Evolutionary conservation across 768 basidiomycete species (phyloP).

Genomic region (Rossbeevera mucosa): DNA sequence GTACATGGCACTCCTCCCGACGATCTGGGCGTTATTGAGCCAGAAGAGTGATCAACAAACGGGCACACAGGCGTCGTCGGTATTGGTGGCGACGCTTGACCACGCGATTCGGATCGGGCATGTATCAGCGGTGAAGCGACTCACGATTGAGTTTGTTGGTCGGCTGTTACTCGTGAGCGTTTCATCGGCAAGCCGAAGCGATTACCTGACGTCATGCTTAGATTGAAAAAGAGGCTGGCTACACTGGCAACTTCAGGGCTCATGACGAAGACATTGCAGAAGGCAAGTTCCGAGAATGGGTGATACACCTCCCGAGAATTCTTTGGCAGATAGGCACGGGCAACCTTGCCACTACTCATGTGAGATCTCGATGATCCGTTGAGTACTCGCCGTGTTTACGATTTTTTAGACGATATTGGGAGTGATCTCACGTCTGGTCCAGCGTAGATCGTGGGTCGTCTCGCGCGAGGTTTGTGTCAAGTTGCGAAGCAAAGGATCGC

Average conservation of each 20-base stretch:
- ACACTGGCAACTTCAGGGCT: conserved; percentile 45
- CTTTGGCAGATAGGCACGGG: conserved; percentile 79
- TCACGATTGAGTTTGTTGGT: conserved; percentile 72
- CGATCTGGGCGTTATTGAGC: conserved; percentile 72
- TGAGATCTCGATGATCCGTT: conserved; percentile 20
- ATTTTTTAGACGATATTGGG: conserved; percentile 48
- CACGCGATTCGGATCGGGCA: conserved; percentile 60
- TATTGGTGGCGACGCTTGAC: conserved; percentile 54
- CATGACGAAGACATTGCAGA: conserved; percentile 20
- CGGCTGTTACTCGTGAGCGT: conserved; percentile 60
- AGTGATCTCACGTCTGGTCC: conserved; percentile 57
- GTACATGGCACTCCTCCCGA: conserved; percentile 70
- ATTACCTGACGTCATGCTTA: conserved; percentile 24
- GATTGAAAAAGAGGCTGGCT: conserved; percentile 57
- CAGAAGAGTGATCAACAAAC: conserved; percentile 30
- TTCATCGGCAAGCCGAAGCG: background rate
- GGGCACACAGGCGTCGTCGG: conserved; percentile 20
- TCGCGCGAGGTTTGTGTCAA: conserved; percentile 39
- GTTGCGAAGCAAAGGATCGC: background rate
- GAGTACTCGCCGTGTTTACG: conserved; percentile 4
- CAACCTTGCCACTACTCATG: conserved; percentile 59
- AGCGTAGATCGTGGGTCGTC: conserved; percentile 47
- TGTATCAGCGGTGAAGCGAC: conserved; percentile 57
- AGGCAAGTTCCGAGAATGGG: conserved; percentile 55
- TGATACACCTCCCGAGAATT: conserved; percentile 68